Conservation (phyloP, 2,329 filamentous ascomycete genomes). For the Myrmaecium sp. region DNA sequence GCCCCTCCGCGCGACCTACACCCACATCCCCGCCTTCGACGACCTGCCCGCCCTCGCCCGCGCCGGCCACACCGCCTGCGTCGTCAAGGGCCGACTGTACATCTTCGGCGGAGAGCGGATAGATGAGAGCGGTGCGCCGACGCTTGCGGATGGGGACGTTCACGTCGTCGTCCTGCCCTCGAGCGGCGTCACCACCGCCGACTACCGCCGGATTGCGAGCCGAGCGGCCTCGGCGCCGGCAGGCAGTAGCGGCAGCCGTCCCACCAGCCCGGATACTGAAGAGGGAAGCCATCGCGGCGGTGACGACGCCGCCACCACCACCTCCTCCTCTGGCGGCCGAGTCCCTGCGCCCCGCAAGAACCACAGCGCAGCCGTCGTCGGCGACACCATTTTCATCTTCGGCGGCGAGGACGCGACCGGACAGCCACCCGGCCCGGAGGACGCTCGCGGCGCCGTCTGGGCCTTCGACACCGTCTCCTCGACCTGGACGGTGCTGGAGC, state of each 20-base stretch:
- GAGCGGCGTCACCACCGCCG: constrained; percentile 24
- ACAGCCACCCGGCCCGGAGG: too few species aligned
- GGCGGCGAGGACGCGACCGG: constrained; percentile 23
- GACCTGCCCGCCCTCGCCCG: constrained; percentile 29
- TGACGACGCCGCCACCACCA: constrained; percentile 4
- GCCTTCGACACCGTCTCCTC: constrained; percentile 24
- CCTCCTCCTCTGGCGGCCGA: constrained; percentile 10
- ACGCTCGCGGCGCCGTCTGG: constrained; percentile 25
- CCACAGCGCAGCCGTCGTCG: constrained; percentile 26
- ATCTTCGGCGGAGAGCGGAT: constrained; percentile 35
- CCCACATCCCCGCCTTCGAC: constrained; percentile 29
- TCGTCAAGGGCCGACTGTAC: constrained; percentile 37
- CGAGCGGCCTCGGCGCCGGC: constrained; percentile 8
- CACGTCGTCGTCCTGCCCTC: constrained; percentile 35
- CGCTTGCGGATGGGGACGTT: constrained; percentile 33
- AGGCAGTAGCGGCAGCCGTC: background rate
- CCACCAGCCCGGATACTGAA: constrained; percentile 14
- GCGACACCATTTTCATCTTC: constrained; percentile 28
- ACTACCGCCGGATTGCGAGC: constrained; percentile 21
- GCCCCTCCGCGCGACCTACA: constrained; percentile 34
- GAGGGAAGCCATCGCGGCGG: constrained; percentile 4
- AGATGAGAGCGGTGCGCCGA: too few species aligned
- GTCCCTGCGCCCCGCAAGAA: constrained; percentile 23
- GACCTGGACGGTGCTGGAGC: constrained; percentile 24
- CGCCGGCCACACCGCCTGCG: constrained; percentile 34